phyloP scores from a whole-genome alignment of 768 basidiomycete species.

The Trametes cubensis region DNA sequence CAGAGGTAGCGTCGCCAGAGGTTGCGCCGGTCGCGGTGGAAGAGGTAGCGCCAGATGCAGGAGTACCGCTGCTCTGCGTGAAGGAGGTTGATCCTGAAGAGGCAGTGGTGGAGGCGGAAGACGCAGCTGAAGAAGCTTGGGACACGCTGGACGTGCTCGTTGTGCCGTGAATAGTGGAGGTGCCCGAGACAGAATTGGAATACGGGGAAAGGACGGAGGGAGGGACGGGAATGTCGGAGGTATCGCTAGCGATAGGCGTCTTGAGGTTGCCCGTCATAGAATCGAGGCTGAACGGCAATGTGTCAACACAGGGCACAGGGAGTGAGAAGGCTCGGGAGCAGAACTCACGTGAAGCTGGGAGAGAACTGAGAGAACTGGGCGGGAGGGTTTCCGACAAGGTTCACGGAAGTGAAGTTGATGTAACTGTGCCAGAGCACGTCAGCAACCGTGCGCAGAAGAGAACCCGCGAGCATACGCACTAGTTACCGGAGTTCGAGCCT shows the following conservation, averaged over 20 bases:
- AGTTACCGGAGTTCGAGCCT: constrained; percentile 58
- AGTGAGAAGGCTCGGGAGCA: too few species aligned
- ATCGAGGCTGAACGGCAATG: constrained; percentile 43
- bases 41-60: neutral
- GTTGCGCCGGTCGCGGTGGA: neutral
- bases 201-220: constrained; percentile 35
- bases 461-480: constrained; percentile 53
- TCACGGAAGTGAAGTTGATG: constrained; percentile 54
- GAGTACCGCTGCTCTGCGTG: neutral
- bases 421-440: constrained; percentile 48
- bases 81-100: neutral
- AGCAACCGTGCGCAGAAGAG: neutral
- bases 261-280: constrained; percentile 64
- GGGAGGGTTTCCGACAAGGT: constrained; percentile 28
- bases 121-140: neutral
- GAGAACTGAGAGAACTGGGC: constrained; percentile 40
- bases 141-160: constrained; percentile 27
- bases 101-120: neutral
- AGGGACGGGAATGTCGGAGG: constrained; percentile 45
- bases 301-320: too few species aligned
- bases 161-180: constrained; percentile 40
- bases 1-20: neutral
- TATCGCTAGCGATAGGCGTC: constrained; percentile 51
- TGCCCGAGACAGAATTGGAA: constrained; percentile 21
- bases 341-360: constrained; percentile 55